These are phyloP conservation scores for Sordariomycetes sp. DNA, from an alignment of 2,329 filamentous ascomycete species.

Conservation along the genomic window DNA sequence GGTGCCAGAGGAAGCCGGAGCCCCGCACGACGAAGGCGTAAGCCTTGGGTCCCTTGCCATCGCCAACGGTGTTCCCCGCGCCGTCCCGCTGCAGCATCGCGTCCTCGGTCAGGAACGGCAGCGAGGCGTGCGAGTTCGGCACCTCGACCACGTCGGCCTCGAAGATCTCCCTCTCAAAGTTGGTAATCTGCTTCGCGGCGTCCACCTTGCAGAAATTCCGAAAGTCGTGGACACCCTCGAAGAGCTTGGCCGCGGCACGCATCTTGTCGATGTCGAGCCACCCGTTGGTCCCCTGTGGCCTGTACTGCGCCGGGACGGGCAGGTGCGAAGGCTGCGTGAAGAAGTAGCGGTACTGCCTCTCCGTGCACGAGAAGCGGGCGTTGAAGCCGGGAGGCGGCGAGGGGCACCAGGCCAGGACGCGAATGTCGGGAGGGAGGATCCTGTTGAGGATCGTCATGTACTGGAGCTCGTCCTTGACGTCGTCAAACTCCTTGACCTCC, in stretches of 20 bases:
- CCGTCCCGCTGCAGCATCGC: slow-evolving; percentile 8
- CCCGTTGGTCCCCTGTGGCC: slow-evolving; percentile 26
- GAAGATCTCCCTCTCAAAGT: slow-evolving; percentile 68
- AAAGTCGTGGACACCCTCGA: slow-evolving; percentile 82
- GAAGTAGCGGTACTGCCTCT: slow-evolving; percentile 90
- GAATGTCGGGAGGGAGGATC: slow-evolving; percentile 78
- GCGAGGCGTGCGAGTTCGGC: slow-evolving; percentile 32
- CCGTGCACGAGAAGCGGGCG: slow-evolving; percentile 83
- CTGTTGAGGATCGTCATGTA: slow-evolving; percentile 79
- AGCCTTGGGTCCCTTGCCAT: slow-evolving; percentile 41
- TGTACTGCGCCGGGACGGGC: slow-evolving; percentile 31
- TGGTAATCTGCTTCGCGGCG: slow-evolving; percentile 74
- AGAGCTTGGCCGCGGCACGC: slow-evolving; percentile 65
- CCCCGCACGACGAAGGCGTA: slow-evolving; percentile 85
- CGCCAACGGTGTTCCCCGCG: background rate
- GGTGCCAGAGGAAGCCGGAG: slow-evolving; percentile 93
- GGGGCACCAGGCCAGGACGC: slow-evolving; percentile 87
- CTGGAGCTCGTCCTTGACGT: slow-evolving; percentile 66
- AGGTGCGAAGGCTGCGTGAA: slow-evolving; percentile 88
- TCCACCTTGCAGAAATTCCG: slow-evolving; percentile 96
- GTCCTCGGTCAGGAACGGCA: slow-evolving; percentile 40
- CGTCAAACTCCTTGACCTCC: slow-evolving; percentile 37
- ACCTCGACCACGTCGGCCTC: slow-evolving; percentile 68
- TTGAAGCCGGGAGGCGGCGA: slow-evolving; percentile 68
- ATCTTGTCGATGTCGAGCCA: slow-evolving; percentile 84